phyloP scores from a whole-genome alignment of 176 grass and related monocot species.

The Carex cristatella region DNA sequence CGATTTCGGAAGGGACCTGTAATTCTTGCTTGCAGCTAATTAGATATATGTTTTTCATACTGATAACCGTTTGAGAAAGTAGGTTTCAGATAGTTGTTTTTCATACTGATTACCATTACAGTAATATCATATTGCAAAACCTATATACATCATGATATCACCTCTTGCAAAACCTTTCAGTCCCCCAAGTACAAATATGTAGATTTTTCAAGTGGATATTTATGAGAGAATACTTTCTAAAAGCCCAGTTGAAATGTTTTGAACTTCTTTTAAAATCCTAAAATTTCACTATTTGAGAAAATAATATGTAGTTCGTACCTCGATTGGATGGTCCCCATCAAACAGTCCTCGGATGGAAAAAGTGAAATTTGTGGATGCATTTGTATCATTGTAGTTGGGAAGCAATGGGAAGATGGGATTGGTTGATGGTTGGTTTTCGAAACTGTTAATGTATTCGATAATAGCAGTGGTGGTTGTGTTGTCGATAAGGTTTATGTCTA shows the following conservation, averaged over 20 bases:
- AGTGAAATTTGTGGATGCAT: constrained; percentile 41
- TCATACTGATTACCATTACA: neutral
- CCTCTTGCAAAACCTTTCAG: no score
- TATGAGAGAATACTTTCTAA: no score
- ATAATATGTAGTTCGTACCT: constrained; percentile 15
- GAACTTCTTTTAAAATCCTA: no score
- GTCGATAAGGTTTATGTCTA: constrained; percentile 22
- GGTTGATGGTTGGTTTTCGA: neutral
- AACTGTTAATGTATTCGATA: constrained; percentile 40
- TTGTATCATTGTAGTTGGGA: constrained; percentile 43
- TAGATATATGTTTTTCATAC: neutral
- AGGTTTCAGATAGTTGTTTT: neutral
- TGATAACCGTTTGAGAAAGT: neutral
- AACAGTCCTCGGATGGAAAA: constrained; percentile 34
- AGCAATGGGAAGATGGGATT: constrained; percentile 43
- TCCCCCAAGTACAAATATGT: no score
- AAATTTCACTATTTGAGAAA: no score
- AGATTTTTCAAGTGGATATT: no score
- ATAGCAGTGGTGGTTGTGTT: constrained; percentile 42
- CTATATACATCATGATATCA: no score
- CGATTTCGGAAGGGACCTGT: constrained; percentile 30
- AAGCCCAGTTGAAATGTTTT: no score
- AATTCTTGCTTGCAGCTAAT: neutral
- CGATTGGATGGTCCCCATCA: neutral
- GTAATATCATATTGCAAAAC: no score